A percentile compares a stretch with the other conserved stretches of the same genome.
Conservation (phyloP, 192 early-diverging fungal species). For the Pilobolus umbonatus region DNA sequence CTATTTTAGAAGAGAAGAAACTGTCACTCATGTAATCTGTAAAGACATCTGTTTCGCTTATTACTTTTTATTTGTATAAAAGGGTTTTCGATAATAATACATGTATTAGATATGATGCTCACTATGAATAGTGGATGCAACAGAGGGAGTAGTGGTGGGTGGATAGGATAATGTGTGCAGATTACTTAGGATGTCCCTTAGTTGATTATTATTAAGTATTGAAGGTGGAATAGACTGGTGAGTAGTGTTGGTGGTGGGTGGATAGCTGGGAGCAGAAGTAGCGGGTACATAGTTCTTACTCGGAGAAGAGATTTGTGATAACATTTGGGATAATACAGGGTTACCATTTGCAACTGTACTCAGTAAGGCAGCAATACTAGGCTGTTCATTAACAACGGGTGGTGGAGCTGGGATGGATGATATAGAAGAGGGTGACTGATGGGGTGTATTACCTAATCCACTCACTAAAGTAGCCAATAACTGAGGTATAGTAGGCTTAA, state of each 20-base stretch:
- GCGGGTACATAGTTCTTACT: too few relatives aligned
- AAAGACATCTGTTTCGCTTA: too few relatives aligned
- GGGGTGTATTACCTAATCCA: constrained; percentile 1
- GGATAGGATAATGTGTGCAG: constrained; percentile 7
- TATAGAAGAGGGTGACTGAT: not conserved
- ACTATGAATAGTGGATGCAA: not conserved
- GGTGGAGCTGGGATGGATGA: not conserved
- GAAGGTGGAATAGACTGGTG: not conserved
- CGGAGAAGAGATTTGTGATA: not conserved
- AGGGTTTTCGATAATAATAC: too few relatives aligned
- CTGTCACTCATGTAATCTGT: too few relatives aligned
- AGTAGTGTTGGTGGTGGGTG: not conserved
- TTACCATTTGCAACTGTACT: constrained; percentile 15
- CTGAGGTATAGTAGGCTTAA: not conserved
- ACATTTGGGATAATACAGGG: constrained; percentile 2
- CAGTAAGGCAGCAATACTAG: constrained; percentile 10
- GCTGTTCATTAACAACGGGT: not conserved
- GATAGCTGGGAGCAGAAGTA: not conserved
- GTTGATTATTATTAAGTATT: not conserved
- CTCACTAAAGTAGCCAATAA: constrained; percentile 5
- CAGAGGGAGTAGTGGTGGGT: not conserved
- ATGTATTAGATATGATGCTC: too few relatives aligned
- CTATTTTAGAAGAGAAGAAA: too few relatives aligned
- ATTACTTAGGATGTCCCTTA: constrained; percentile 8
- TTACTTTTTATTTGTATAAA: too few relatives aligned